Percentiles rank a stretch among this genome's conserved stretches.
phyloP scores from a whole-genome alignment of 164 flowering plant genomes.

The Chloranthus sessilifolius region DNA sequence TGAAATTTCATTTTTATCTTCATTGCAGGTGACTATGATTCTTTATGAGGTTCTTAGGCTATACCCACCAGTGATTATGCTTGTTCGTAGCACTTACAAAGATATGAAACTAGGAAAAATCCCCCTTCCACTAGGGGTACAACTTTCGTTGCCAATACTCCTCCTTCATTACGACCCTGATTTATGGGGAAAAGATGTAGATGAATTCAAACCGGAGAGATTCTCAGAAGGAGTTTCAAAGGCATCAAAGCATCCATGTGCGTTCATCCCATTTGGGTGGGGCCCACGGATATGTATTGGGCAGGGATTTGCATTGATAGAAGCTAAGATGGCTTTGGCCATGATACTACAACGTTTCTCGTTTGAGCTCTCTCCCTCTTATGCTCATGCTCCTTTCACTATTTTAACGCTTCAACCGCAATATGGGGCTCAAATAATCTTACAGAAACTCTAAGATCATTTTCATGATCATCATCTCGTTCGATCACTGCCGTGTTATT shows the following conservation, averaged over 20 bases:
- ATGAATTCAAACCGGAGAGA: slow-evolving; percentile 8
- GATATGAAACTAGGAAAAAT: slow-evolving; percentile 1
- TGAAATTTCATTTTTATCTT: too few relatives aligned
- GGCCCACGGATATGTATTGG: slow-evolving; percentile 6
- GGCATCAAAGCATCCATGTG: slow-evolving; percentile 1
- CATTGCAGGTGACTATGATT: slow-evolving; percentile 13
- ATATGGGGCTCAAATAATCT: slow-evolving; percentile 8
- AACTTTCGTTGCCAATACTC: neutral
- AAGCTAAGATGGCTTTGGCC: slow-evolving; percentile 6
- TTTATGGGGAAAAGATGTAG: slow-evolving; percentile 17
- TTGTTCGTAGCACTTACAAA: slow-evolving; percentile 1
- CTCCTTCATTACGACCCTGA: slow-evolving; percentile 4
- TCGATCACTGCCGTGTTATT: too few relatives aligned
- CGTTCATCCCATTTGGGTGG: slow-evolving; percentile 7
- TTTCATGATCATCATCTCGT: too few relatives aligned
- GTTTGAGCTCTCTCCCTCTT: neutral
- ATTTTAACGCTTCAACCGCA: slow-evolving; percentile 6
- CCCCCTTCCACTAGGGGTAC: neutral
- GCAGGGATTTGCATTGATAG: slow-evolving; percentile 4
- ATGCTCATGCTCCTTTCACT: slow-evolving; percentile 9
- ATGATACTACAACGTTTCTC: slow-evolving; percentile 8
- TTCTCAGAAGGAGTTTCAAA: neutral
- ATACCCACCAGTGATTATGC: slow-evolving; percentile 1
- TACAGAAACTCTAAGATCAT: neutral
- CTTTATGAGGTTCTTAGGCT: slow-evolving; percentile 13